These are phyloP conservation scores for Trypanosoma congolense DNA, from an alignment of 208 protist genomes.

Conservation along the genomic window DNA sequence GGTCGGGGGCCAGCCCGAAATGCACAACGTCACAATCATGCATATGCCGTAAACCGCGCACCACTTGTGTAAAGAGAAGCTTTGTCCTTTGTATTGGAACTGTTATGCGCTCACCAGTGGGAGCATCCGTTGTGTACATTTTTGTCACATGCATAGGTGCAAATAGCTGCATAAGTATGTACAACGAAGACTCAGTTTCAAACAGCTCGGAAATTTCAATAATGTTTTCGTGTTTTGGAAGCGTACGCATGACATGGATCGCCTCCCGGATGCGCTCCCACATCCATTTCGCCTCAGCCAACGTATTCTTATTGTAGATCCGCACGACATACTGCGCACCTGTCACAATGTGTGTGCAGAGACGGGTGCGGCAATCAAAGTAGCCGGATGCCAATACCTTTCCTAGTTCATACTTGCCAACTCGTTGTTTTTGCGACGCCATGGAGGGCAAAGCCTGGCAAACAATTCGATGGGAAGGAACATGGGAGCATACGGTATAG, in stretches of 20 bases:
- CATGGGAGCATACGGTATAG: background rate
- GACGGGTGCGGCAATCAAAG: constrained; percentile 78
- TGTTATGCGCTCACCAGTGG: constrained; percentile 6
- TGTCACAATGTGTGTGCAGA: constrained; percentile 77
- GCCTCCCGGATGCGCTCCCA: constrained; percentile 70
- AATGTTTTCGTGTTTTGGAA: constrained; percentile 76
- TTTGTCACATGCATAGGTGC: constrained; percentile 59
- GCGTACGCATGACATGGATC: constrained; percentile 75
- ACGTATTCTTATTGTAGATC: constrained; percentile 72
- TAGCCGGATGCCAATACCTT: constrained; percentile 69
- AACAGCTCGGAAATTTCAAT: constrained; percentile 87
- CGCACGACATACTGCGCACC: constrained; percentile 77
- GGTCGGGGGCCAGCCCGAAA: constrained; percentile 78
- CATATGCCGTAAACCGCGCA: constrained; percentile 68
- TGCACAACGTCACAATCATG: constrained; percentile 72
- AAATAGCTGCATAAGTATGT: constrained; percentile 86
- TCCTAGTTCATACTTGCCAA: constrained; percentile 85
- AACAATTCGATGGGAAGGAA: too few species aligned
- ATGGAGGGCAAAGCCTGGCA: background rate
- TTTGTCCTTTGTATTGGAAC: constrained; percentile 28
- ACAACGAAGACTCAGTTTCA: constrained; percentile 70
- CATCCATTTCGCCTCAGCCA: constrained; percentile 80
- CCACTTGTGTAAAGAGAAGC: constrained; percentile 59
- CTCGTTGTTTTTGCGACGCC: constrained; percentile 33
- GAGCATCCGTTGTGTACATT: constrained; percentile 41